These are phyloP conservation scores for Draba incana DNA, from an alignment of 345 rosid genomes.

Conservation along the genomic window DNA sequence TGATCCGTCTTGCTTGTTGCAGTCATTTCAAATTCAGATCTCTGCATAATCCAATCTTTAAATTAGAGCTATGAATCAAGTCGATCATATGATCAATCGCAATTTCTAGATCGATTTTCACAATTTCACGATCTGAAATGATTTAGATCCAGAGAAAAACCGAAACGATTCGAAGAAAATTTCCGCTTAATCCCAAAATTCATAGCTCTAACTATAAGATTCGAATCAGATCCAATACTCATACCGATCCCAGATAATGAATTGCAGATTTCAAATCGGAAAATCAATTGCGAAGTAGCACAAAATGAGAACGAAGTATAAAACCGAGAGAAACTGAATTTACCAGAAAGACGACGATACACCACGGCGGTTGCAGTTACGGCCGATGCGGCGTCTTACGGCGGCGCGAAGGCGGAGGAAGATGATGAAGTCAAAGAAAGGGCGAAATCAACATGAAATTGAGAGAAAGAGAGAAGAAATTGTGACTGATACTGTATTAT, in stretches of 20 bases:
- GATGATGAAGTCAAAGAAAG: conserved; percentile 18
- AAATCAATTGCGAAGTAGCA: neutral
- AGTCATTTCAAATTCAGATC: conserved; percentile 53
- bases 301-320: conserved; percentile 4
- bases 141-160: conserved; percentile 23
- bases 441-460: conserved; percentile 3
- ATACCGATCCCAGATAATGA: neutral
- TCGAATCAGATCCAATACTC: conserved; percentile 38
- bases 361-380: conserved; percentile 21
- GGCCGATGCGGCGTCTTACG: conserved; percentile 30
- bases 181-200: neutral
- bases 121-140: conserved; percentile 24
- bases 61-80: conserved; percentile 9
- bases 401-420: conserved; percentile 23
- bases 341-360: conserved; percentile 17
- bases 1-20: conserved; percentile 69
- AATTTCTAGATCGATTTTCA: conserved; percentile 15
- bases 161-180: neutral
- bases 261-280: conserved; percentile 17
- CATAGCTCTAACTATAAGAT: neutral
- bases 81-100: conserved; percentile 25
- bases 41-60: conserved; percentile 37
- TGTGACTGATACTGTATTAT: conserved; percentile 12
- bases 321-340: neutral
- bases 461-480: conserved; percentile 1